Conservation (phyloP, 2,329 filamentous ascomycete species). For the Bipolaris bicolor region DNA sequence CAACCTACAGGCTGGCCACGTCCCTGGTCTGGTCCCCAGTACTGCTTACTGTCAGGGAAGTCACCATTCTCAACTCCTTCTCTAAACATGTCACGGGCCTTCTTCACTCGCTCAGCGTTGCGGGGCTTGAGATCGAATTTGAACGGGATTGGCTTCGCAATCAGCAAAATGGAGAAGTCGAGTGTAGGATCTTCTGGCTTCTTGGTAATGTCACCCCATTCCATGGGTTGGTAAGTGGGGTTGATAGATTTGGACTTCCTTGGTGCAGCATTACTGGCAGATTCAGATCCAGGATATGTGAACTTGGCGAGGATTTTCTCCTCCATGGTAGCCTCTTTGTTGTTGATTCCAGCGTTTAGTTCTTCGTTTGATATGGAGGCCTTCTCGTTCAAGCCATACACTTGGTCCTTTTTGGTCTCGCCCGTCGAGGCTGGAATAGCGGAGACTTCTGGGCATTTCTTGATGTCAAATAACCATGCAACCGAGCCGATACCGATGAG, state of each 20-base stretch:
- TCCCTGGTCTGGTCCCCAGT: slow-evolving; percentile 49
- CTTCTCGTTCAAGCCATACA: slow-evolving; percentile 40
- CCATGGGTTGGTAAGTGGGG: slow-evolving; percentile 29
- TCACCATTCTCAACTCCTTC: slow-evolving; percentile 48
- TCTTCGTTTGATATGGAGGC: slow-evolving; percentile 47
- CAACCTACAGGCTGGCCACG: slow-evolving; percentile 41
- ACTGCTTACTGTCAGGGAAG: slow-evolving; percentile 46
- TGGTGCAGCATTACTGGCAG: slow-evolving; percentile 12
- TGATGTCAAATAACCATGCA: slow-evolving; percentile 55
- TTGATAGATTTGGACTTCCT: slow-evolving; percentile 8
- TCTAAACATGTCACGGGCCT: slow-evolving; percentile 44
- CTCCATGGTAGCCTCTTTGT: slow-evolving; percentile 28
- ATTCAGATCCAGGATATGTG: slow-evolving; percentile 32
- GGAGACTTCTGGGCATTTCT: slow-evolving; percentile 23
- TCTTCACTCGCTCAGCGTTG: slow-evolving; percentile 36
- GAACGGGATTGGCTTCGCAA: slow-evolving; percentile 56
- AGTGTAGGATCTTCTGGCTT: slow-evolving; percentile 51
- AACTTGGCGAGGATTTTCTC: slow-evolving; percentile 35
- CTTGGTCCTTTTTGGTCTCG: slow-evolving; percentile 21
- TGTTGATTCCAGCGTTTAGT: slow-evolving; percentile 39
- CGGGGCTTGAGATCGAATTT: slow-evolving; percentile 51
- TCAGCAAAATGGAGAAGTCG: slow-evolving; percentile 53
- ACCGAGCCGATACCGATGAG: slow-evolving; percentile 53
- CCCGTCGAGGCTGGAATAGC: slow-evolving; percentile 9
- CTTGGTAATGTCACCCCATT: slow-evolving; percentile 31